A percentile compares a stretch with the other conserved stretches of the same genome.
Evolutionary conservation across 2,329 filamentous ascomycete species (phyloP).

Genomic region (Beauveria australis): DNA sequence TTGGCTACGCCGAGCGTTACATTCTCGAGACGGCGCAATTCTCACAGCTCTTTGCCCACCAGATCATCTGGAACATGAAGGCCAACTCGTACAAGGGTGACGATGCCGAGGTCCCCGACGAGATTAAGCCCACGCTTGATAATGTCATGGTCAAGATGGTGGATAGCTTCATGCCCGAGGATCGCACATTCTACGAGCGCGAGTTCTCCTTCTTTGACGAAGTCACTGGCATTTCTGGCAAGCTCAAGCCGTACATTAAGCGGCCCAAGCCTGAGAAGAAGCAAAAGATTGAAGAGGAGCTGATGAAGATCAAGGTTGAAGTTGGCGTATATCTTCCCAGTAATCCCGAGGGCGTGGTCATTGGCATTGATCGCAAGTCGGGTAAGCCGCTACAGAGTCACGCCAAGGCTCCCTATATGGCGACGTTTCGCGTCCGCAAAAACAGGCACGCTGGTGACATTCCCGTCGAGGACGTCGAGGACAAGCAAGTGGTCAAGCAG

Average conservation of each 20-base stretch:
- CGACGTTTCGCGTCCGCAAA: constrained; percentile 94
- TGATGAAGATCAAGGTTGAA: constrained; percentile 94
- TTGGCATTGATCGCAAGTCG: constrained; percentile 96
- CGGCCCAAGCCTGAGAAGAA: constrained; percentile 93
- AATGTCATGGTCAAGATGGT: constrained; percentile 81
- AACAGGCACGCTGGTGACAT: constrained; percentile 45
- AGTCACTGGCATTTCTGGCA: constrained; percentile 91
- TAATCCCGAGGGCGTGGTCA: constrained; percentile 93
- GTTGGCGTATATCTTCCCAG: constrained; percentile 95
- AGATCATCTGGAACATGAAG: constrained; percentile 99
- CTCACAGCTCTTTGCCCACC: constrained; percentile 96
- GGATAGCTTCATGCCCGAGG: constrained; percentile 67
- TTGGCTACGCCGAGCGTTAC: constrained; percentile 93
- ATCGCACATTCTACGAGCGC: constrained; percentile 81
- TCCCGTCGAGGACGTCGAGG: constrained; percentile 39
- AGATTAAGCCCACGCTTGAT: constrained; percentile 88
- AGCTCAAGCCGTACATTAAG: constrained; percentile 89
- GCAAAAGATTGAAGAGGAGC: constrained; percentile 96
- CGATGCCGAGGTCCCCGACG: constrained; percentile 79
- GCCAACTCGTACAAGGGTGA: constrained; percentile 98
- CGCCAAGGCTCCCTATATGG: constrained; percentile 98
- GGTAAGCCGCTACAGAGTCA: constrained; percentile 96
- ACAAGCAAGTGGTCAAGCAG: constrained; percentile 5
- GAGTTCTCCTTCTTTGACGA: constrained; percentile 99
- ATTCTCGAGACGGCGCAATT: constrained; percentile 95